Evolutionary conservation across 371 early-diverging fungal genomes (phyloP), one percentile per base, ranked within the genome.

Genomic region (Umbelopsis sp.): DNA sequence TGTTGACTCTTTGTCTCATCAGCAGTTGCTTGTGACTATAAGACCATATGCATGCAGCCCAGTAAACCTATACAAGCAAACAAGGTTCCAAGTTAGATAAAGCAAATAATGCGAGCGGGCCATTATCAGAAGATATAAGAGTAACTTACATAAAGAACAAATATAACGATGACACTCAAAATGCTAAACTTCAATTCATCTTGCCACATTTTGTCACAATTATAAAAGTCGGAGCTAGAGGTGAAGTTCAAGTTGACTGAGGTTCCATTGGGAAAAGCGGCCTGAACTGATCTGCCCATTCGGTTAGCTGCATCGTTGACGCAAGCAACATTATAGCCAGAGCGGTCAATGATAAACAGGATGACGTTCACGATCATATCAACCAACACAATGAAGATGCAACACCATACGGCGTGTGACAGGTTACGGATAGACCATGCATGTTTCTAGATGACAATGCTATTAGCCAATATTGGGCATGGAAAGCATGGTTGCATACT

Each of bases 101-200:
- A 57, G 25, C 18, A 57, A 35, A 57, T 14, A 57, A 35, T 37
- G 11, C 14, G 18, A 37, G 35, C 14, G 32, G 37, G 25, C 14
- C 14, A 53, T 48, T 20, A 46, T 18, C 0, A 16, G 44, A 18
- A 50, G 22, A 22, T 22, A 22, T 22, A 22, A 22, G 51, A 53
- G 29, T 16, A 37, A 68, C 79, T 72, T 80, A 77, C 84, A 71
- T 84, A 84, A 37, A 78, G 53, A 38, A 81, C 53, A 68, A 65
- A 74, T 71, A 84, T 79, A 14, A 76, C 50, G 2, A 79, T 50
- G 12, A 76, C 65, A 25, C 76, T 74, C n/a, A 77, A 22, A 9
- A 84, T 63, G 1, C 76, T 70, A 76, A 81, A 84, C 65, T 84
- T 84, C 25, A 78, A 37, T 69, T 84, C 80, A 57, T 78, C 77